Evolutionary conservation across 2,329 filamentous ascomycete genomes (phyloP).

Genomic region (Nemania serpens): DNA sequence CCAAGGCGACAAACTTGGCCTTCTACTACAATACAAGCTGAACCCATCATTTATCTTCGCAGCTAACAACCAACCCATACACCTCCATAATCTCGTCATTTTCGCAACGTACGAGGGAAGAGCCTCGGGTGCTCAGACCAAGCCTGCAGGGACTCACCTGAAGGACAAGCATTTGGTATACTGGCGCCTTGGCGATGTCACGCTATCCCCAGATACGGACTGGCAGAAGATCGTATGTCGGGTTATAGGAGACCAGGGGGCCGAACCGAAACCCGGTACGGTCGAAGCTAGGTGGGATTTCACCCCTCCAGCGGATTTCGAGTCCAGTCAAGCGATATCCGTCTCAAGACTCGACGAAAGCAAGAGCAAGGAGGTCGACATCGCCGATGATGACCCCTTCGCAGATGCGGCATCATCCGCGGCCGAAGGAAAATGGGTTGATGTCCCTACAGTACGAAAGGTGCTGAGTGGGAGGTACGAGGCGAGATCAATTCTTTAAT

Average conservation of each 20-base stretch:
- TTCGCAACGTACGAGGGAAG: constrained; percentile 72
- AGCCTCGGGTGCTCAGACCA: constrained; percentile 72
- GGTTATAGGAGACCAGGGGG: constrained; percentile 72
- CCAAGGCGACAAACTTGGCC: constrained; percentile 81
- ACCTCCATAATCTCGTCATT: constrained; percentile 75
- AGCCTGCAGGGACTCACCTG: constrained; percentile 77
- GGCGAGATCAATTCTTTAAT: constrained; percentile 44
- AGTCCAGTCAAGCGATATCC: constrained; percentile 53
- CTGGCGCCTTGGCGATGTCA: constrained; percentile 80
- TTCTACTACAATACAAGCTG: constrained; percentile 81
- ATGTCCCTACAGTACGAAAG: constrained; percentile 68
- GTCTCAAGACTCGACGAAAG: constrained; percentile 60
- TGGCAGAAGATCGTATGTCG: constrained; percentile 81
- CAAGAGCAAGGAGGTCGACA: constrained; percentile 56
- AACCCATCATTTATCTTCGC: constrained; percentile 68
- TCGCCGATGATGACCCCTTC: constrained; percentile 67
- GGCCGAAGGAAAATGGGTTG: constrained; percentile 60
- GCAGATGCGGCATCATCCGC: constrained; percentile 58
- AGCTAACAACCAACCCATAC: constrained; percentile 51
- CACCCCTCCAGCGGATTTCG: constrained; percentile 40
- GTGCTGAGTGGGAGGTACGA: constrained; percentile 79
- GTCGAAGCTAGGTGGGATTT: constrained; percentile 85
- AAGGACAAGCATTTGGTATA: constrained; percentile 78
- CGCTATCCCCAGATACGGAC: constrained; percentile 62
- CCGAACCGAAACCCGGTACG: constrained; percentile 72